Evolutionary conservation across 306 rosid species (phyloP), one percentile per base, ranked within the genome.

Genomic region (Lathyrus tuberosus): DNA sequence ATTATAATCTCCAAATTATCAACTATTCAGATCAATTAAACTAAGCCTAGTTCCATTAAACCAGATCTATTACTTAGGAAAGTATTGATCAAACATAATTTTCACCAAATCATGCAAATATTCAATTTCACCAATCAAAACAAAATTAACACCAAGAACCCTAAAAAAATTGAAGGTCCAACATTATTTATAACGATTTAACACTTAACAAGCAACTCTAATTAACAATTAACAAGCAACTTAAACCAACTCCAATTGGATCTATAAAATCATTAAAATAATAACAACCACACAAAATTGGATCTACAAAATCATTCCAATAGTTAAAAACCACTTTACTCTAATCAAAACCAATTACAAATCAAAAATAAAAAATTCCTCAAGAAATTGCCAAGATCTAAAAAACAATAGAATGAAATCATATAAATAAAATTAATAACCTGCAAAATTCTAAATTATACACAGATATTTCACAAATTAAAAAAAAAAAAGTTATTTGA

Each of bases 191-290:
- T 56, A 42, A 4, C 38, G 11, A 40, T 33, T 5, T 67, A 66
- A 24, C 48, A 43, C 5, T 41, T 41, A 41, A 41, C 47, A 76
- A 22, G 38, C 26, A 73, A 70, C 67, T 1, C 37, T 33, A 70
- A 60, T 22, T 65, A 44, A 33, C 56, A 47, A 47, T 54, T 24
- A 54, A 15, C 59, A 73, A 30, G 26, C 35, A 71, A 72, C 70
- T 2, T 58, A 41, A 76, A 68, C 31, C 69, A 48, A 30, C 46
- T 72, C 48, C 49, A 68, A 73, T 69, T 26, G 67, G 78, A 83
- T 73, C 76, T 28, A 44, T 54, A 65, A 24, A 73, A 64, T 46
- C 70, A 58, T 30, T 22, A 35, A 53, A 65, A 58, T 9, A 60
- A 14, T 69, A 5, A 48, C 52, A 64, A 51, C 60, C 22, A 48